A percentile compares a stretch with the other conserved stretches of the same genome.
phyloP scores from a whole-genome alignment of 164 flowering plant species.

The Stephania japonica region DNA sequence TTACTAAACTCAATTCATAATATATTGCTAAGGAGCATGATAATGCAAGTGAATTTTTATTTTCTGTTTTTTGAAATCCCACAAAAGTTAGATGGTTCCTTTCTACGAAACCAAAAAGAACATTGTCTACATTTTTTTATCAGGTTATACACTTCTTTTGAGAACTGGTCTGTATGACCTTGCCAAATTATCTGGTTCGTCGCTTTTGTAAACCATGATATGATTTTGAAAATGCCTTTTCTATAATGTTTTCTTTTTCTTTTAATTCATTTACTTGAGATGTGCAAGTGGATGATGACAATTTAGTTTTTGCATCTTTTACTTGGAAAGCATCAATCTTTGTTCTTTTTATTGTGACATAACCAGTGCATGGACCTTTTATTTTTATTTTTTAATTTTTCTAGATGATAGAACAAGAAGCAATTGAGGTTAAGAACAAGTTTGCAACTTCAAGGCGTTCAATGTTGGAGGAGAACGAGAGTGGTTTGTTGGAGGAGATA shows the following conservation, averaged over 20 bases:
- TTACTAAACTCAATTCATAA: too few relatives aligned
- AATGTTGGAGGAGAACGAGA: slow-evolving; percentile 68
- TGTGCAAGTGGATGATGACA: neutral
- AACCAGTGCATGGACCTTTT: neutral
- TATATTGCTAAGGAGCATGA: too few relatives aligned
- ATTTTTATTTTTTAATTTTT: neutral
- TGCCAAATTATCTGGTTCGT: neutral
- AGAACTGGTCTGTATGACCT: neutral
- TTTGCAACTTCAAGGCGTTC: slow-evolving; percentile 83
- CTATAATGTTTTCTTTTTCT: neutral
- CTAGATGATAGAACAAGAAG: slow-evolving; percentile 89
- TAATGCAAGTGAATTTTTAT: too few relatives aligned
- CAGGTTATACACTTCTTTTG: neutral
- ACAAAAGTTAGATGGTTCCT: too few relatives aligned
- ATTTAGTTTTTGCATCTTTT: neutral
- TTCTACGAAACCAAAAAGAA: too few relatives aligned
- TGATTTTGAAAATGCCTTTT: neutral
- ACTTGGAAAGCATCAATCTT: neutral
- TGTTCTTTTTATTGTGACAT: neutral
- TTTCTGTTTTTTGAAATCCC: too few relatives aligned
- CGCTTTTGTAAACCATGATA: neutral
- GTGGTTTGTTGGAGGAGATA: slow-evolving; percentile 80
- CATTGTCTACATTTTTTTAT: neutral
- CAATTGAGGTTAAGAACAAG: slow-evolving; percentile 74
- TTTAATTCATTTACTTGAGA: neutral